Evolutionary conservation across 2,329 filamentous ascomycete species (phyloP), one percentile per base, ranked within the genome.

Genomic region (Alternaria panax): DNA sequence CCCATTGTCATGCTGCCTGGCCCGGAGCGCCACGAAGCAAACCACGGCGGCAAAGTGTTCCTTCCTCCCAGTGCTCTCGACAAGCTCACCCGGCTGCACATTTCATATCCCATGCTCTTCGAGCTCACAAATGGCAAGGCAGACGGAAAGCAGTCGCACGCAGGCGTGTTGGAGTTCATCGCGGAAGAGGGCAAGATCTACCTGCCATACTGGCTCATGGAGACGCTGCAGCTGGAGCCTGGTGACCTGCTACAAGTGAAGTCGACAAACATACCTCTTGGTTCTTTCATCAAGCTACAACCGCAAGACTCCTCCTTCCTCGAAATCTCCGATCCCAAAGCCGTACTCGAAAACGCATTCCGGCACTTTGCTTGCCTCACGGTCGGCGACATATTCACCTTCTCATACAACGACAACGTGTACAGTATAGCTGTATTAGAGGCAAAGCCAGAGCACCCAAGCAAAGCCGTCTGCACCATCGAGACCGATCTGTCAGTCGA

Each of bases 401-500:
- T 99, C 77, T 86, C 90, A 69, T 99, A 99, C 82, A 99, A 99
- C 78, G 93, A 98, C 75, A 91, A 93, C 62, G 85, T 93, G 9
- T 99, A 95, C 81, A 90, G 95, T 64, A 92, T 99, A 75, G 93
- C 92, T 3, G 95, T 99, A 1, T 81, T 98, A 14, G 94, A 98
- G 74, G 92, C 96, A 38, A 97, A 97, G 79, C 95, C 95, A 2
- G 88, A 92, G 66, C 87, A 90, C 2, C 91, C 92, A 70, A 93
- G 92, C 84, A 90, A 91, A 59, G 93, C 87, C 5, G 86, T 99
- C 54, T 93, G 93, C 72, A 96, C 97, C 79, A 89, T 97, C 55
- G 95, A 99, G 81, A 99, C 95, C 0, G 95, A 99, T 81, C 86
- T 99, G 12, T 92, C 92, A 57, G 95, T 99, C 63, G 95, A 99